phyloP scores from a whole-genome alignment of 1,139 yeast species.

The Pichia sp. region DNA sequence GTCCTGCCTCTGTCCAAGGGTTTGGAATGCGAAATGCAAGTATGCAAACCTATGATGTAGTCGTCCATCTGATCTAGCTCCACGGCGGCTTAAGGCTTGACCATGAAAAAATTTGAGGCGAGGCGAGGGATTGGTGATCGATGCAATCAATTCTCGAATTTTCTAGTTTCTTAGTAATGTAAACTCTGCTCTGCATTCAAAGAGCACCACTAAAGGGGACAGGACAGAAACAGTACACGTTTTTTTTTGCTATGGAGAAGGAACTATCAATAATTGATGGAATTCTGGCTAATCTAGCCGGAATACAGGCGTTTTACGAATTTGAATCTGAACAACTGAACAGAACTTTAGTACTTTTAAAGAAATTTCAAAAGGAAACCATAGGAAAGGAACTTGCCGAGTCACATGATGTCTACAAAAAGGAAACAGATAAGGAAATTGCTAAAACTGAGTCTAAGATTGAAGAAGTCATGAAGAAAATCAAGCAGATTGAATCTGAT shows the following conservation, averaged over 20 bases:
- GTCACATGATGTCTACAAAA: constrained; percentile 15
- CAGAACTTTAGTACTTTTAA: constrained; percentile 13
- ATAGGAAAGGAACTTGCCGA: constrained; percentile 16
- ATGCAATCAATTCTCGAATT: too few species aligned
- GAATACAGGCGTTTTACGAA: constrained; percentile 21
- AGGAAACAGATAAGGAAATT: constrained; percentile 34
- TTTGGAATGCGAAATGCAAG: too few species aligned
- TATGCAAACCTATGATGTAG: too few species aligned
- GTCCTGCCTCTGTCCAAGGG: too few species aligned
- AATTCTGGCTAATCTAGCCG: constrained; percentile 19
- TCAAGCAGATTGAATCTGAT: constrained; percentile 34
- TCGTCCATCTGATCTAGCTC: too few species aligned
- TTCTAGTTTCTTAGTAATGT: too few species aligned
- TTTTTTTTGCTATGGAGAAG: constrained; percentile 15
- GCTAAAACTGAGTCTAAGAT: constrained; percentile 38
- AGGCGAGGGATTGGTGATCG: too few species aligned
- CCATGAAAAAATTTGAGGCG: too few species aligned
- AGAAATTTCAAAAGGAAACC: constrained; percentile 9
- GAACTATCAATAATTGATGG: constrained; percentile 22
- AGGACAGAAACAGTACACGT: neutral
- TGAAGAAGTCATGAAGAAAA: constrained; percentile 31
- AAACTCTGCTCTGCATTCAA: neutral
- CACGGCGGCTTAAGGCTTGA: too few species aligned
- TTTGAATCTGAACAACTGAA: constrained; percentile 20
- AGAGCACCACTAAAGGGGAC: neutral